These are phyloP conservation scores for Phytophthora tubulina DNA, from an alignment of 352 stramenopile species.

Conservation along the genomic window DNA sequence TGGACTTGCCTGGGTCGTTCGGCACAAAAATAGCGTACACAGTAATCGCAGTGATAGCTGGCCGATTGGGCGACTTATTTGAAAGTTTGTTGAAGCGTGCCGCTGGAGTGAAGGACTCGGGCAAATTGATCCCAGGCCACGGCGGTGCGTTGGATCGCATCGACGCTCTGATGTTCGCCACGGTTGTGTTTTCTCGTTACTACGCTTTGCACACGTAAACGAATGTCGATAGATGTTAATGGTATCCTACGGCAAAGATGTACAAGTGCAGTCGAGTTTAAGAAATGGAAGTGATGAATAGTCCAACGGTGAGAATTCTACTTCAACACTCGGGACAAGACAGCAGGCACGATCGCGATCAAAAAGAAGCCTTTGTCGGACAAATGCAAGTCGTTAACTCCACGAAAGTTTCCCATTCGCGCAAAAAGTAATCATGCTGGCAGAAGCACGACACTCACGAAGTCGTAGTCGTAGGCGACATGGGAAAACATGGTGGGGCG, in stretches of 20 bases:
- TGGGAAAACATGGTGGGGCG: not conserved
- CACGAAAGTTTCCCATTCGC: slow-evolving; percentile 2
- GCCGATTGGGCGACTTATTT: slow-evolving; percentile 95
- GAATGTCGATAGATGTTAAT: no score
- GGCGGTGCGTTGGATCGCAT: slow-evolving; percentile 95
- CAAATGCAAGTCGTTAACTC: not conserved
- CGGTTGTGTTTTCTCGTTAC: slow-evolving; percentile 65
- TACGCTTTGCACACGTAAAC: slow-evolving; percentile 35
- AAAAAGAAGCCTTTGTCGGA: not conserved
- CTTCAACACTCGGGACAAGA: not conserved
- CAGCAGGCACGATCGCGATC: not conserved
- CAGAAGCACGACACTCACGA: not conserved
- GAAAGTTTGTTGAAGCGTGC: slow-evolving; percentile 95
- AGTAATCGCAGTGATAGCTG: slow-evolving; percentile 90
- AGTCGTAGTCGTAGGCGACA: no score
- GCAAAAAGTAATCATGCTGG: not conserved
- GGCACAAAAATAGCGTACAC: slow-evolving; percentile 85
- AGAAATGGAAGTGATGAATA: not conserved
- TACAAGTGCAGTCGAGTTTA: no score
- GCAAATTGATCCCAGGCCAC: slow-evolving; percentile 94
- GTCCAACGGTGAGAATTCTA: not conserved
- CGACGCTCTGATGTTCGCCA: slow-evolving; percentile 94
- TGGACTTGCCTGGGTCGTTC: slow-evolving; percentile 72
- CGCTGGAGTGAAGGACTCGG: slow-evolving; percentile 94
- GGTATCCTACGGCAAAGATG: no score